phyloP scores from a whole-genome alignment of 768 basidiomycete species.

The Lactarius vividus region DNA sequence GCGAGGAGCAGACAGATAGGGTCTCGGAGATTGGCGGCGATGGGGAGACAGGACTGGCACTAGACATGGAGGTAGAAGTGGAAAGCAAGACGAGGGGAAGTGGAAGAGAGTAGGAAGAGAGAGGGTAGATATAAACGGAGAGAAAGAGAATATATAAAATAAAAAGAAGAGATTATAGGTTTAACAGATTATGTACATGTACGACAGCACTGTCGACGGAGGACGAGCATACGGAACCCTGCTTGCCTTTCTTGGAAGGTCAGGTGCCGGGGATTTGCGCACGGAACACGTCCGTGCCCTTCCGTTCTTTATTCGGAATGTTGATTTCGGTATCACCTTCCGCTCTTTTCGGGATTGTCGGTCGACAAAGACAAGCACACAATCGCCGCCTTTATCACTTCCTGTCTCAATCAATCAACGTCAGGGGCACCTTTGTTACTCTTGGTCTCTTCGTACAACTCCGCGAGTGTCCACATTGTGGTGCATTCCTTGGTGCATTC shows the following conservation, averaged over 20 bases:
- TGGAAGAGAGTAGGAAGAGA: not conserved
- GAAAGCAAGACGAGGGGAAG: not conserved
- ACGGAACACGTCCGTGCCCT: not conserved
- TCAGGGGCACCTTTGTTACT: not conserved
- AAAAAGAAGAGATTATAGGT: not conserved
- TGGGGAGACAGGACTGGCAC: not conserved
- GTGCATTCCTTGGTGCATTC: no score
- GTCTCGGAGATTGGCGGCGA: not conserved
- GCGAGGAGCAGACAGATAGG: not conserved
- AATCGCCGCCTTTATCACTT: not conserved
- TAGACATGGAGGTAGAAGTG: constrained; percentile 4
- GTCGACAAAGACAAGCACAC: not conserved
- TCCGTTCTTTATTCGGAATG: not conserved
- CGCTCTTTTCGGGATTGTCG: not conserved
- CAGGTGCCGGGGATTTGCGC: not conserved
- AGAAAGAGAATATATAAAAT: not conserved
- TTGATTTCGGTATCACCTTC: no score
- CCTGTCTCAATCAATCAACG: not conserved
- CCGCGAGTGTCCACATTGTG: not conserved
- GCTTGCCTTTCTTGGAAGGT: constrained; percentile 10
- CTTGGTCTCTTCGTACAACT: not conserved
- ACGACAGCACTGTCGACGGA: not conserved
- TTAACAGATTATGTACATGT: constrained; percentile 16
- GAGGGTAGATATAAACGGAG: not conserved
- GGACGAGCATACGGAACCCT: not conserved